Evolutionary conservation across 306 rosid species (phyloP).

Genomic region (Pachyrhizus erosus): DNA sequence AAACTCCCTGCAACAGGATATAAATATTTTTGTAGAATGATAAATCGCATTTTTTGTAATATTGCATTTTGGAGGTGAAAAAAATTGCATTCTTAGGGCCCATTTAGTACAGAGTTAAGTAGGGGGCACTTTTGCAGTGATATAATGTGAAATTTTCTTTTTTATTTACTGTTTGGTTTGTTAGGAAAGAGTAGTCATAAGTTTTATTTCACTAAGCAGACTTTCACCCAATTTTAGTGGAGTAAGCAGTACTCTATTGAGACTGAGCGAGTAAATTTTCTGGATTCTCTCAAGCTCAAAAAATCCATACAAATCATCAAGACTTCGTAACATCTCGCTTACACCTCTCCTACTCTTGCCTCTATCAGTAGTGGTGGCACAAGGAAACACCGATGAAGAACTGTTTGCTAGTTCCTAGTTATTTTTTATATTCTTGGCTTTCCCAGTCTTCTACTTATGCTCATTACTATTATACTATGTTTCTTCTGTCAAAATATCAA

Average conservation of each 20-base stretch:
- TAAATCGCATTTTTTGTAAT: background rate
- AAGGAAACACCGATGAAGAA: background rate
- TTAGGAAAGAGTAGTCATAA: background rate
- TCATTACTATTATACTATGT: background rate
- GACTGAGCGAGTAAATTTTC: background rate
- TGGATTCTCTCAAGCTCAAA: background rate
- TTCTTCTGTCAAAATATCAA: background rate
- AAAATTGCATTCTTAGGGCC: background rate
- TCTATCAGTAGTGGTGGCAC: background rate
- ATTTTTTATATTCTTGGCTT: background rate
- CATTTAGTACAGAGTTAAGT: background rate
- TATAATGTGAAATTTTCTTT: background rate
- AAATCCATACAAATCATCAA: slow-evolving; percentile 1
- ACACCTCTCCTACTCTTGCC: slow-evolving; percentile 3
- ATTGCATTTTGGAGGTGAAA: slow-evolving; percentile 3
- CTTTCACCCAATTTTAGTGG: slow-evolving; percentile 2
- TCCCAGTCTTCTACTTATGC: slow-evolving; percentile 15
- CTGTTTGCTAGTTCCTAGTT: background rate
- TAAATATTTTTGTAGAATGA: slow-evolving; percentile 36
- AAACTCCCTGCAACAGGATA: slow-evolving; percentile 78
- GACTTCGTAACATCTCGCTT: slow-evolving; percentile 14
- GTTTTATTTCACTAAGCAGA: background rate
- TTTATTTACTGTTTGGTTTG: background rate
- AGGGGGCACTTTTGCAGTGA: background rate
- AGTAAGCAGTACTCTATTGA: background rate